Evolutionary conservation across 192 early-diverging fungal genomes (phyloP).

Genomic region (Podila verticillata): DNA sequence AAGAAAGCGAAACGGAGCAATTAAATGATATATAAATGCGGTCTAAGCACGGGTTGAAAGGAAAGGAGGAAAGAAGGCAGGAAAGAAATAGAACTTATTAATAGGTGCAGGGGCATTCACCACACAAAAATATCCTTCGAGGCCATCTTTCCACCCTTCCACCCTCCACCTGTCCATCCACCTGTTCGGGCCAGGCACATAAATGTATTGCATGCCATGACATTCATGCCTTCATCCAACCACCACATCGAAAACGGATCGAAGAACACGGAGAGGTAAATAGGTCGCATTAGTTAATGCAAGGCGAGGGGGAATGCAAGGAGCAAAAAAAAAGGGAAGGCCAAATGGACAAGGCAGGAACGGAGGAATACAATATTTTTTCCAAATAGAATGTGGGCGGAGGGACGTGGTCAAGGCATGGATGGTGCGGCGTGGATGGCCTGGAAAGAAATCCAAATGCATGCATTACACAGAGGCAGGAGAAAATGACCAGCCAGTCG

Average conservation of each 20-base stretch:
- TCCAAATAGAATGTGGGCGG: too few species aligned
- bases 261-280: not conserved
- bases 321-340: too few species aligned
- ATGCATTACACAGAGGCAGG: too few species aligned
- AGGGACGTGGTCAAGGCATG: too few species aligned
- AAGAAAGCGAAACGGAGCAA: not conserved
- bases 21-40: too few species aligned
- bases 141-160: not conserved
- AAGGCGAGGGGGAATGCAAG: not conserved
- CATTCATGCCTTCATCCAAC: too few species aligned
- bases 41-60: not conserved
- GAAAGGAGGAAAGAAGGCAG: not conserved
- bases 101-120: conserved; percentile 1
- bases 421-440: too few species aligned
- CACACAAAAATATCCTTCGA: not conserved
- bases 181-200: not conserved
- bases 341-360: too few species aligned
- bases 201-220: too few species aligned
- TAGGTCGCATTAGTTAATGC: not conserved
- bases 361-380: too few species aligned
- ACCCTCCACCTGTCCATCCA: not conserved
- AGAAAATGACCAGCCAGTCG: too few species aligned
- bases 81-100: not conserved
- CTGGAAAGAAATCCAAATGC: too few species aligned
- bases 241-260: not conserved